Evolutionary conservation across 2,329 filamentous ascomycete genomes (phyloP).

Genomic region (Penicillium sumatraense): DNA sequence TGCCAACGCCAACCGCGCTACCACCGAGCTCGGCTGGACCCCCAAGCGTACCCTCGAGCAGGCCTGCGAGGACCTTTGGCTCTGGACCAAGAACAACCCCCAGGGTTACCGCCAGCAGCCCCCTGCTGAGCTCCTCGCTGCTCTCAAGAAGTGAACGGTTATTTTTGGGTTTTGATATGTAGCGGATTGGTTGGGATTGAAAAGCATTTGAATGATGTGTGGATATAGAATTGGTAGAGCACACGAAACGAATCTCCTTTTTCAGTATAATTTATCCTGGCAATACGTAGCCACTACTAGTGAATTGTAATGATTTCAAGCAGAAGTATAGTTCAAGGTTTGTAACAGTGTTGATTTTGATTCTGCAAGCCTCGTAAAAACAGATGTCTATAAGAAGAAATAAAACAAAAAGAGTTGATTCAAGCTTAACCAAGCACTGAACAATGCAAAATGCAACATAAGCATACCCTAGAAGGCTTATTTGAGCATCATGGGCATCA

Average conservation of each 20-base stretch:
- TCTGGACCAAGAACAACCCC: constrained; percentile 96
- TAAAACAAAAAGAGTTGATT: too few species aligned
- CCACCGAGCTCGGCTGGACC: constrained; percentile 89
- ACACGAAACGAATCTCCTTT: constrained; percentile 44
- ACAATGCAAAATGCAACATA: too few species aligned
- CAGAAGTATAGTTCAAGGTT: too few species aligned
- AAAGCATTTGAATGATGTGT: constrained; percentile 9
- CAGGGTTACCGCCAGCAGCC: constrained; percentile 91
- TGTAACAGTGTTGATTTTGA: too few species aligned
- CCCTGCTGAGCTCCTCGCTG: constrained; percentile 77
- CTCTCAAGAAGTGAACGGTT: constrained; percentile 42
- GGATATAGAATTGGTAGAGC: constrained; percentile 32
- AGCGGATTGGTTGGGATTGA: neutral
- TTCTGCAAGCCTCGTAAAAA: too few species aligned
- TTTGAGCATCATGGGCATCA: too few species aligned
- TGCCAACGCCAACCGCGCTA: constrained; percentile 84
- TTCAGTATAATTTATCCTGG: constrained; percentile 7
- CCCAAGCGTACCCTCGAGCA: constrained; percentile 88
- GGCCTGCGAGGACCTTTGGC: constrained; percentile 92
- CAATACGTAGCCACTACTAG: too few species aligned
- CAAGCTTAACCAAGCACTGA: neutral
- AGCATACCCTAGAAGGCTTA: too few species aligned
- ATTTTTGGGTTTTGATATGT: neutral
- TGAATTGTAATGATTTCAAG: too few species aligned
- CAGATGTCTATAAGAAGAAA: too few species aligned